Conservation (phyloP, 1,284 basidiomycete genomes). For the Pulveroboletus sp. region DNA sequence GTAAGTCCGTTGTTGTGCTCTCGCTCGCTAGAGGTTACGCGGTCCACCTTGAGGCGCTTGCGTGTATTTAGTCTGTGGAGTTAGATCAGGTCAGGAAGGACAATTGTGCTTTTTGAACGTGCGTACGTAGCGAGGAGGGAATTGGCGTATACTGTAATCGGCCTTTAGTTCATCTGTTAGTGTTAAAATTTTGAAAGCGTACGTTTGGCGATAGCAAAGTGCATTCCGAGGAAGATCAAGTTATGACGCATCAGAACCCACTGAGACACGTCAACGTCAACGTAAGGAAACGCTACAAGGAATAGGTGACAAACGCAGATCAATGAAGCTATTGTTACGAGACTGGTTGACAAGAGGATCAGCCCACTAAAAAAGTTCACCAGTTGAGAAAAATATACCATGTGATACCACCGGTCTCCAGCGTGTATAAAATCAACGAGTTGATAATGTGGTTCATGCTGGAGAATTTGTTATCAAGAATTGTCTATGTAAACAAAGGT, state of each 20-base stretch:
- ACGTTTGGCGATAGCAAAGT: conserved; percentile 56
- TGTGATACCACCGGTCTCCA: conserved; percentile 54
- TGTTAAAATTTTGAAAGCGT: not conserved
- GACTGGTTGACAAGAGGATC: conserved; percentile 19
- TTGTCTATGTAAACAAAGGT: not conserved
- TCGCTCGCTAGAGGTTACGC: conserved; percentile 30
- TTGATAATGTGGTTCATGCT: conserved; percentile 55
- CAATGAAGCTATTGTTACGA: conserved; percentile 40
- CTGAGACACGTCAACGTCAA: conserved; percentile 30
- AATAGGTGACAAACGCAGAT: conserved; percentile 42
- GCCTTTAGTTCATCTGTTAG: not conserved
- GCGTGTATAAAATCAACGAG: conserved; percentile 50
- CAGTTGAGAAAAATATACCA: conserved; percentile 33
- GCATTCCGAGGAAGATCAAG: conserved; percentile 50
- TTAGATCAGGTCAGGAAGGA: not conserved
- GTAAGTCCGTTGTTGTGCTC: conserved; percentile 20
- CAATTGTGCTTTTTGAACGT: not conserved
- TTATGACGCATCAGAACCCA: conserved; percentile 50
- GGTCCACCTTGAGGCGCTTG: conserved; percentile 33
- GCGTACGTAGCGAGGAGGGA: conserved; percentile 37
- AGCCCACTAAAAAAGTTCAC: conserved; percentile 26
- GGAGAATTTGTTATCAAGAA: conserved; percentile 1
- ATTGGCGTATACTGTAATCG: conserved; percentile 32
- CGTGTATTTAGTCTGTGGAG: conserved; percentile 33
- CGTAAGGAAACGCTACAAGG: not conserved